Evolutionary conservation across 768 basidiomycete genomes (phyloP).

Genomic region (Tylopilus vinaceipallidus): DNA sequence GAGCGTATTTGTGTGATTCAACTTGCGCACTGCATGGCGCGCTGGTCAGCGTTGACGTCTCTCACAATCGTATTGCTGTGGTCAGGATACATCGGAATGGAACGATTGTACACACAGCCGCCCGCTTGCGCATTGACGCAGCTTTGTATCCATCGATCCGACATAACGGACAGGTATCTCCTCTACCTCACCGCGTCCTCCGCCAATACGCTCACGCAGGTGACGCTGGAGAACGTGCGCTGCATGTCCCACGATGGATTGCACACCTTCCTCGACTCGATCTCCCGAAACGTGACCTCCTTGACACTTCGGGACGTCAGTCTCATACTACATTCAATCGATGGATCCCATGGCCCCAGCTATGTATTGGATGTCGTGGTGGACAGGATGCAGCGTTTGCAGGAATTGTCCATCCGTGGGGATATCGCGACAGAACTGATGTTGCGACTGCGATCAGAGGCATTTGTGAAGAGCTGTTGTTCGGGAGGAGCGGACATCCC

Average conservation of each 20-base stretch:
- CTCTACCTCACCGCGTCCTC: constrained; percentile 1
- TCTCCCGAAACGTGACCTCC: background rate
- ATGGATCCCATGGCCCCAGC: background rate
- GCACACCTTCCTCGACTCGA: background rate
- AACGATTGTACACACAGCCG: constrained; percentile 84
- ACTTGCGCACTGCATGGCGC: no score
- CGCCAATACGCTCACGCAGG: background rate
- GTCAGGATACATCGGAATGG: constrained; percentile 43
- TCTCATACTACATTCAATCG: no score
- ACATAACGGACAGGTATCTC: constrained; percentile 1
- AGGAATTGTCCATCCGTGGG: background rate
- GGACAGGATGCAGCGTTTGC: background rate
- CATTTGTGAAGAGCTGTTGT: background rate
- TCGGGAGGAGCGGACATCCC: background rate
- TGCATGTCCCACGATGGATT: background rate
- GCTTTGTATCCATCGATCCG: background rate
- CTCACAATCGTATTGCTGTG: background rate
- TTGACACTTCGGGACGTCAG: background rate
- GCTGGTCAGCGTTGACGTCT: background rate
- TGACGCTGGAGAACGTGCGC: background rate
- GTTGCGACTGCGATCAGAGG: background rate
- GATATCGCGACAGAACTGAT: background rate
- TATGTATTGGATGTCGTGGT: background rate
- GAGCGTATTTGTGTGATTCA: no score
- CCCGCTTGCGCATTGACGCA: background rate